Base-by-base conservation (phyloP, 1,139 yeast genomes). In the Pichia sp. region DNA sequence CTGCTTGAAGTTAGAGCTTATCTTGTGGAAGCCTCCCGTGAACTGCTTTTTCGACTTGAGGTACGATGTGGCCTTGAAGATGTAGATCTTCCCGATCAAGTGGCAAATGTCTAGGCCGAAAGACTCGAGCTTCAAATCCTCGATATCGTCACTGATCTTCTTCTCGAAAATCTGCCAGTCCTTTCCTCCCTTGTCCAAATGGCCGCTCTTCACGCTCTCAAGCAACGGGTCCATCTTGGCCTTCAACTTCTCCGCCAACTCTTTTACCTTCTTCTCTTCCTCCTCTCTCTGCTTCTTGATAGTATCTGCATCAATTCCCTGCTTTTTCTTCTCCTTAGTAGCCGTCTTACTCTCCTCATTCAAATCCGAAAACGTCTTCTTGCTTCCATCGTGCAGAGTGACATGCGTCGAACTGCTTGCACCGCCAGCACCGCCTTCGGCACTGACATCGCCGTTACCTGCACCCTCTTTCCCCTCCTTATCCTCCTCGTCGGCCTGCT, bases 41-140 rank as follows among this genome's bases (percentile, higher is more conserved):
- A 90, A 76, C 1, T 95, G 95, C 62, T 85, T 84, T 65, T 89
- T 96, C 36, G 90, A 81, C 64, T 83, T 83, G 53, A 84, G 64
- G 57, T 73, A 79, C 15, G 82, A 74, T 46, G 75, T 71, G 1
- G 81, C 88, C 65, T 90, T 90, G 62, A 86, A 78, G 61, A 78
- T 76, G 70, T 92, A 92, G 8, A 88, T 82, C 42, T 79, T 75
- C 19, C 98, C 98, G 56, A 92, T 82, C 1, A 63, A 80, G 67
- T 92, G 97, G 56, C 93, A 78, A 49, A 92, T 85, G 67, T 92
- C 96, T 52, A 90, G 74, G 8, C 98, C 98, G 72, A 92, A 93
- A 52, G 96, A 88, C 71, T 92, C 98, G 87, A 90, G 84, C 67
- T 92, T 92, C 59, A 93, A 78, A 49, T 87, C 79, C 65, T 90